These are phyloP conservation scores for Spraguea lophii DNA, from an alignment of 371 early-diverging fungal genomes.

Conservation along the genomic window DNA sequence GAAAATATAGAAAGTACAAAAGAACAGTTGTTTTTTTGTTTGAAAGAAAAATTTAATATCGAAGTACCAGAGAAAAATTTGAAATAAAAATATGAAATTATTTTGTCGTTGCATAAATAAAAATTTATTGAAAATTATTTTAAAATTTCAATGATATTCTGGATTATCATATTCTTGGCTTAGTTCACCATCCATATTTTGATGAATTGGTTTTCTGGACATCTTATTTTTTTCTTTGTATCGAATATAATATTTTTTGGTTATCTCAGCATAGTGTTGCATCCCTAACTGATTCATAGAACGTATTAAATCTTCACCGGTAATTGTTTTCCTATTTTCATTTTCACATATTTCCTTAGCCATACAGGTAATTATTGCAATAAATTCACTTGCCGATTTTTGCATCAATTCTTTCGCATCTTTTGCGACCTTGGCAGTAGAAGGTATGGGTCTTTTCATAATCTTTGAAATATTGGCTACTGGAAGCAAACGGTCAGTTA, in stretches of 20 bases:
- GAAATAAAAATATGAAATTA: no score
- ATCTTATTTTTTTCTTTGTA: conserved; percentile 62
- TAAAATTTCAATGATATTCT: no score
- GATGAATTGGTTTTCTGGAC: no score
- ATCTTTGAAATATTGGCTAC: conserved; percentile 81
- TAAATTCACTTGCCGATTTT: conserved; percentile 95
- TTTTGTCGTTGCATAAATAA: no score
- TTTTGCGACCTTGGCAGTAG: conserved; percentile 88
- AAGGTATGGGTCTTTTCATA: conserved; percentile 89
- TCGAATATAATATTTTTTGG: conserved; percentile 67
- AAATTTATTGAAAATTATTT: no score
- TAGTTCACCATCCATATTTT: no score
- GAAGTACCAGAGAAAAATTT: no score
- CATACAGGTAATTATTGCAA: conserved; percentile 89
- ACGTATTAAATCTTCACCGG: conserved; percentile 95
- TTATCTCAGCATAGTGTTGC: conserved; percentile 78
- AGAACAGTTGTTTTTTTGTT: no score
- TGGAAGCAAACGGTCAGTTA: conserved; percentile 71
- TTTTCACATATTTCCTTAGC: conserved; percentile 46
- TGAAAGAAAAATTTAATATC: no score
- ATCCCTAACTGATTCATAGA: conserved; percentile 93
- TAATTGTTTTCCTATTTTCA: conserved; percentile 91
- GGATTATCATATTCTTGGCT: no score
- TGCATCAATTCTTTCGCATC: conserved; percentile 93
- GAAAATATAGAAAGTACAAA: no score